Evolutionary conservation across 2,329 filamentous ascomycete genomes (phyloP).

Genomic region (Diaporthe helianthi): DNA sequence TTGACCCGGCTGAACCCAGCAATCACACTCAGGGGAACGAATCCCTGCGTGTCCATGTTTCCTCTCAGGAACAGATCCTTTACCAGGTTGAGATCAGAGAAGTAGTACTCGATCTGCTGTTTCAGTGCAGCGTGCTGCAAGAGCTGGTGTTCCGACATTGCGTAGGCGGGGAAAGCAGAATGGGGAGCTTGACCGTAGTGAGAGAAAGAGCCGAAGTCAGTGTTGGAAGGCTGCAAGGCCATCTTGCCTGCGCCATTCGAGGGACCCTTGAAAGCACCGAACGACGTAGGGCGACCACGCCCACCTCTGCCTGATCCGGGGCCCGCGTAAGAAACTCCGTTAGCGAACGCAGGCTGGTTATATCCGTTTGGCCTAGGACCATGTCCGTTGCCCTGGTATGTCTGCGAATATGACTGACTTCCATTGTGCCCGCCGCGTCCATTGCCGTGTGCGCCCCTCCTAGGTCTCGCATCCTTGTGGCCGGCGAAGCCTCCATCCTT

Average conservation of each 20-base stretch:
- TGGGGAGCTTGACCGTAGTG: slow-evolving; percentile 52
- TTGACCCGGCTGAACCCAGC: slow-evolving; percentile 87
- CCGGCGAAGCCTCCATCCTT: slow-evolving; percentile 31
- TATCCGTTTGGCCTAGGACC: slow-evolving; percentile 29
- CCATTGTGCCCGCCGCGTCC: slow-evolving; percentile 33
- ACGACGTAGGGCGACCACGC: slow-evolving; percentile 42
- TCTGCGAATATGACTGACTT: slow-evolving; percentile 24
- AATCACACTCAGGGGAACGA: slow-evolving; percentile 81
- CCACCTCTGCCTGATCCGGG: slow-evolving; percentile 47
- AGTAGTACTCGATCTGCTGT: slow-evolving; percentile 84
- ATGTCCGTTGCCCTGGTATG: slow-evolving; percentile 32
- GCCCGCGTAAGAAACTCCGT: slow-evolving; percentile 27
- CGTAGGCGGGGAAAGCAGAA: slow-evolving; percentile 55
- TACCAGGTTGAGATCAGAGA: slow-evolving; percentile 93
- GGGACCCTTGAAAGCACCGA: slow-evolving; percentile 32
- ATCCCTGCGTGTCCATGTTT: slow-evolving; percentile 95
- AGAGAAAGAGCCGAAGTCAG: slow-evolving; percentile 46
- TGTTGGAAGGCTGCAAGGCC: slow-evolving; percentile 41
- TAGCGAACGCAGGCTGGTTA: slow-evolving; percentile 17
- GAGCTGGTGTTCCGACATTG: slow-evolving; percentile 35
- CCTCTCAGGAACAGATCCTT: slow-evolving; percentile 89
- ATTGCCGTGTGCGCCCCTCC: slow-evolving; percentile 30
- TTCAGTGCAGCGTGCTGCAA: slow-evolving; percentile 51
- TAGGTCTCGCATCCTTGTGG: slow-evolving; percentile 31
- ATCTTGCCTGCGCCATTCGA: slow-evolving; percentile 39